phyloP scores from a whole-genome alignment of 1,284 basidiomycete genomes.

The Cerioporus squamosus region DNA sequence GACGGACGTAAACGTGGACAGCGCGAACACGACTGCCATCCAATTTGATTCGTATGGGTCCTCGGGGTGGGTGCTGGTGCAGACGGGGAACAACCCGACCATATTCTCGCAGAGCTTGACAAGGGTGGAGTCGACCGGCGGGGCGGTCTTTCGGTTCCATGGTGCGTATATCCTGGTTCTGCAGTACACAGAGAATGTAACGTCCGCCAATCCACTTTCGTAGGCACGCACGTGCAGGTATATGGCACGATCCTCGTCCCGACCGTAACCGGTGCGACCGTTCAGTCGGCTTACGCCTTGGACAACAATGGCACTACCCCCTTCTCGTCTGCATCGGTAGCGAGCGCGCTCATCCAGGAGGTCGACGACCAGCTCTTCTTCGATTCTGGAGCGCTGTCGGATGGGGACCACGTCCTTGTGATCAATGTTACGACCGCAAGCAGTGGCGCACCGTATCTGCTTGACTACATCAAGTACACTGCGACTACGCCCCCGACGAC shows the following conservation, averaged over 20 bases:
- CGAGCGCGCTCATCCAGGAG: not conserved
- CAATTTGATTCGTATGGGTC: conserved; percentile 14
- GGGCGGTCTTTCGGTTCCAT: conserved; percentile 14
- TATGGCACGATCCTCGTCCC: conserved; percentile 11
- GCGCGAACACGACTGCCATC: conserved; percentile 17
- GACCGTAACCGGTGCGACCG: conserved; percentile 5
- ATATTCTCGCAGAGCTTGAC: conserved; percentile 16
- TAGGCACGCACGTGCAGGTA: conserved; percentile 16
- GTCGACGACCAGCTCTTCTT: conserved; percentile 12
- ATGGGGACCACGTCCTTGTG: conserved; percentile 5
- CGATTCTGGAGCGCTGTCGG: conserved; percentile 12
- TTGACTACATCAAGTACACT: conserved; percentile 13
- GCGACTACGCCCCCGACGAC: conserved; percentile 2
- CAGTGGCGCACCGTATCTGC: conserved; percentile 9
- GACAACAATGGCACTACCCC: conserved; percentile 3
- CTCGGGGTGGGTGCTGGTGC: conserved; percentile 11
- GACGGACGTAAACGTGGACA: conserved; percentile 16
- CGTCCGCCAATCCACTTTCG: not conserved
- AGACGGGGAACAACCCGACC: conserved; percentile 11
- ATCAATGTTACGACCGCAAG: conserved; percentile 14
- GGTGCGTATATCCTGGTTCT: not conserved
- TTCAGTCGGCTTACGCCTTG: conserved; percentile 8
- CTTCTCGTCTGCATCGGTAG: conserved; percentile 7
- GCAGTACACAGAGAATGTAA: not conserved
- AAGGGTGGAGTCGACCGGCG: conserved; percentile 6